Evolutionary conservation across 306 rosid genomes (phyloP), one percentile per base, ranked within the genome.

Genomic region (Prinsepia uniflora): DNA sequence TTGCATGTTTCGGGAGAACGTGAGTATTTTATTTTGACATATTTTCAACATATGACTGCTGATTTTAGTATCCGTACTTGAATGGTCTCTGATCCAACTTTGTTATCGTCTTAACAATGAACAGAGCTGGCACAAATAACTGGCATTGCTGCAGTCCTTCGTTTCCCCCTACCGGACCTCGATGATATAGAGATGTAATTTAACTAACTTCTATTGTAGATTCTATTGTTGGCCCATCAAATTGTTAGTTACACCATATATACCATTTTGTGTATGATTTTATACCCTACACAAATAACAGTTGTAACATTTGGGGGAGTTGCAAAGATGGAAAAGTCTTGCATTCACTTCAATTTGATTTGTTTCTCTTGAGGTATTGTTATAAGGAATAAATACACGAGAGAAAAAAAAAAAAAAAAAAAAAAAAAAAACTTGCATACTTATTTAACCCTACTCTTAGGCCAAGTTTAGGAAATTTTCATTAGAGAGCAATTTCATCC

Each of bases 1-100:
- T 53, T 94, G 96, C 99, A 94, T 44, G 96, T 91, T 72, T 91
- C 99, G 18, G 99, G 99, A 68, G 99, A 94, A 77, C 97, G 99
- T 94, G 64, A 94, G 98, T 30, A 30, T 85, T 65, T 71, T 30
- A 30, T 85, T 65, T 71, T 60, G 56, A 36, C 64, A 14, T 22
- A 18, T 10, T 50, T 30, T 22, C 19, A 46, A 22, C 46, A 11
- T 46, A 20, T 20, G 6, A 48, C 5, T 40, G 1, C 42, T 61
- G 40, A 42, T 56, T 34, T 7, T 43, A 59, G 43, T 56, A 52
- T 63, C 66, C 67, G 50, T 47, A 5, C 68, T 57, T 63, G 19
- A 6, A 36, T 10, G 53, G 43, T 45, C 58, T 65, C 39, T 63
- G 42, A 20, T 42, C 6, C n/a, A 18, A 61, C 24, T 45, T 9